Evolutionary conservation across 2,329 filamentous ascomycete genomes (phyloP).

Genomic region (Talaromyces sp.): DNA sequence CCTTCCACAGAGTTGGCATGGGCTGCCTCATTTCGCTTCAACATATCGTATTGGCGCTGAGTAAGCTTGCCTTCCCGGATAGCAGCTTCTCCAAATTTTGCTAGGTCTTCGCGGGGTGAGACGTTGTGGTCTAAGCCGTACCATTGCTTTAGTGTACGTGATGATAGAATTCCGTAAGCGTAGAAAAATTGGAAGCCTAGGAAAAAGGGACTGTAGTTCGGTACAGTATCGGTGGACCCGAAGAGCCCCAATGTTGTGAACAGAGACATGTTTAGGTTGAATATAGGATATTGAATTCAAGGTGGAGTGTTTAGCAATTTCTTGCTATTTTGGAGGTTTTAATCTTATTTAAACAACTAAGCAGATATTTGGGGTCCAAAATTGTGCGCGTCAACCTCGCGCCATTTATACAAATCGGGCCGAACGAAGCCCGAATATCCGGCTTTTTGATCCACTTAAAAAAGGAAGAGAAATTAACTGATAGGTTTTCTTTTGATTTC

Average conservation of each 20-base stretch:
- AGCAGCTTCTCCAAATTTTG: slow-evolving; percentile 49
- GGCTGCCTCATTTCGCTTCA: slow-evolving; percentile 50
- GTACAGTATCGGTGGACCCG: slow-evolving; percentile 9
- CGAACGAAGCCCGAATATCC: neutral
- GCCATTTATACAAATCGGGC: neutral
- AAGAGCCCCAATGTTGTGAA: slow-evolving; percentile 29
- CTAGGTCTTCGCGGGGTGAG: slow-evolving; percentile 51
- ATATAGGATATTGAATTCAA: too few relatives aligned
- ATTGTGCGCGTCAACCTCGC: neutral
- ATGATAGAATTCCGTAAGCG: slow-evolving; percentile 49
- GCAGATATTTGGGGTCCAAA: neutral
- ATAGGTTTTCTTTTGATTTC: neutral
- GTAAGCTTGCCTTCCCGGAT: slow-evolving; percentile 50
- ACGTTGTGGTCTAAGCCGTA: slow-evolving; percentile 53
- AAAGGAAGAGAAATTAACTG: neutral
- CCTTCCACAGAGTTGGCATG: slow-evolving; percentile 50
- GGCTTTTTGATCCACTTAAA: neutral
- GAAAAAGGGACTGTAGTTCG: slow-evolving; percentile 27
- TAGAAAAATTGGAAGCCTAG: slow-evolving; percentile 42
- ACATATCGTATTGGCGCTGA: slow-evolving; percentile 43
- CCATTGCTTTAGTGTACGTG: slow-evolving; percentile 47
- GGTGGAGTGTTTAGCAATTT: too few relatives aligned
- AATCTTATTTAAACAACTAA: neutral
- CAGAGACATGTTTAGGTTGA: slow-evolving; percentile 19
- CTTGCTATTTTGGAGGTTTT: too few relatives aligned